These are phyloP conservation scores for Sequoia sempervirens DNA, from an alignment of 75 land plant genomes.

Conservation along the genomic window DNA sequence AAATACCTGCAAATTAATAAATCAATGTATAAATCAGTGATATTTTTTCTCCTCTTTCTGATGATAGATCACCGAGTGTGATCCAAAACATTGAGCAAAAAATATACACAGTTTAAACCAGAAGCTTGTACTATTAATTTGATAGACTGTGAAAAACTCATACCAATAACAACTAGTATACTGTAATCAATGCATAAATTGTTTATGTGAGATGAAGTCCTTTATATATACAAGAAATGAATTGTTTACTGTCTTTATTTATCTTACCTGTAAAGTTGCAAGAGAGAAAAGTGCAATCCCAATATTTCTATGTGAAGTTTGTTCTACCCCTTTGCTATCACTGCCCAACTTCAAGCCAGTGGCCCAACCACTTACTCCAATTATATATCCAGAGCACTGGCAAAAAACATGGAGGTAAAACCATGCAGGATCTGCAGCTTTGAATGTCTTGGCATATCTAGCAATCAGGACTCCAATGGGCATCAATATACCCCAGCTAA, in stretches of 20 bases:
- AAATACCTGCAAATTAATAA: slow-evolving; percentile 25
- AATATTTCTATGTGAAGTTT: slow-evolving; percentile 40
- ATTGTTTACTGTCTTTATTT: background rate
- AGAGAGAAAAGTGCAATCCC: slow-evolving; percentile 66
- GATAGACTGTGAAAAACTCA: no score
- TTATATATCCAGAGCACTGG: slow-evolving; percentile 52
- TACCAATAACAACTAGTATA: no score
- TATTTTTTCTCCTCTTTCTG: no score
- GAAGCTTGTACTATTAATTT: no score
- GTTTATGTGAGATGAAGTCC: no score
- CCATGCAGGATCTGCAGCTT: slow-evolving; percentile 53
- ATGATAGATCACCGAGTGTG: no score
- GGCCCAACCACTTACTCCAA: slow-evolving; percentile 77
- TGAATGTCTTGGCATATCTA: slow-evolving; percentile 53
- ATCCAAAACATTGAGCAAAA: no score
- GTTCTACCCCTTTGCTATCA: slow-evolving; percentile 18
- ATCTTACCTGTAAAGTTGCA: slow-evolving; percentile 65
- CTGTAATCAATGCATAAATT: no score
- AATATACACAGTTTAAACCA: no score
- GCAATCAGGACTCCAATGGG: slow-evolving; percentile 66
- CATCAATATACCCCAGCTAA: slow-evolving; percentile 75
- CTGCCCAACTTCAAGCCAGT: slow-evolving; percentile 56
- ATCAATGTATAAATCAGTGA: no score
- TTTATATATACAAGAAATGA: no score
- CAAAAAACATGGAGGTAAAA: slow-evolving; percentile 71